These are phyloP conservation scores for Pascua guehoae DNA, from an alignment of 1,284 basidiomycete species.

Conservation along the genomic window DNA sequence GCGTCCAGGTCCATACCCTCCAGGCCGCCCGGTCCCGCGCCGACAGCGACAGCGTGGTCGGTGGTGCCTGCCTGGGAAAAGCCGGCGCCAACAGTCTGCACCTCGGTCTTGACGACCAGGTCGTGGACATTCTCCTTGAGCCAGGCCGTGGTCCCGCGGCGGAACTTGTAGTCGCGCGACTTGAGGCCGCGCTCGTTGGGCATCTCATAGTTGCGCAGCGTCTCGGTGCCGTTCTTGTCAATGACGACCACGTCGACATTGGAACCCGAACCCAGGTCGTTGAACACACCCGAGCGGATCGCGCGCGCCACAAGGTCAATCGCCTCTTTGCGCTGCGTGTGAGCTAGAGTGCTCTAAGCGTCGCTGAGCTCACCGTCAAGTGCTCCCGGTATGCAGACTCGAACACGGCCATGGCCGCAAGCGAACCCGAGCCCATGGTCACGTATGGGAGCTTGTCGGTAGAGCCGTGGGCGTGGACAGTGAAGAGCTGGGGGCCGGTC, in stretches of 20 bases:
- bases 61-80: slow-evolving; percentile 33
- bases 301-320: slow-evolving; percentile 80
- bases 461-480: slow-evolving; percentile 92
- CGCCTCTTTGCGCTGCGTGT: slow-evolving; percentile 68
- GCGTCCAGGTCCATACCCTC: slow-evolving; percentile 21
- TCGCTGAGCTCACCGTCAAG: slow-evolving; percentile 62
- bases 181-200: slow-evolving; percentile 80
- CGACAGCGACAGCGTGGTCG: slow-evolving; percentile 22
- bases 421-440: slow-evolving; percentile 94
- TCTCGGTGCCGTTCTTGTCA: slow-evolving; percentile 74
- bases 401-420: slow-evolving; percentile 98
- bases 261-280: slow-evolving; percentile 95
- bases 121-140: slow-evolving; percentile 71
- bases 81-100: slow-evolving; percentile 47
- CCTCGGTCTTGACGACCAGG: slow-evolving; percentile 67
- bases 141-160: slow-evolving; percentile 81
- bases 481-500: slow-evolving; percentile 92
- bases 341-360: not conserved
- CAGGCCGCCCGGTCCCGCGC: slow-evolving; percentile 24
- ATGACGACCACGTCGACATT: slow-evolving; percentile 98
- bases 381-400: slow-evolving; percentile 81
- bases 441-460: slow-evolving; percentile 99
- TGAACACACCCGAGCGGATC: slow-evolving; percentile 95
- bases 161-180: slow-evolving; percentile 79
- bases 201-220: slow-evolving; percentile 83